Conservation (phyloP, 345 rosid species). For the Pseudoturritis turrita region DNA sequence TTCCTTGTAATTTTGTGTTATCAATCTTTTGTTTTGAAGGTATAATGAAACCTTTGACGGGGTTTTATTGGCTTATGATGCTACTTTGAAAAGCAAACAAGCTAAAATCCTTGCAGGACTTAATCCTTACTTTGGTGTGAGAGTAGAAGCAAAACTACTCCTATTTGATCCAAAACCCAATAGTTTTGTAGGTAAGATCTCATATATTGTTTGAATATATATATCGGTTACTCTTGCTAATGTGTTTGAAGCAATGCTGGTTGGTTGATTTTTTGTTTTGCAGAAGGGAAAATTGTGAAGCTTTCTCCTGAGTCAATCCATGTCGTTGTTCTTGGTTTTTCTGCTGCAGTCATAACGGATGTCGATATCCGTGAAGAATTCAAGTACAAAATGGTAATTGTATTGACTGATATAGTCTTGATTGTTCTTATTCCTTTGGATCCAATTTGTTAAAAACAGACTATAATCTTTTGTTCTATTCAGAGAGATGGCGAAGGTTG, state of each 20-base stretch:
- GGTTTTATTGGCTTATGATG: constrained; percentile 67
- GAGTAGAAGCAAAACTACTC: constrained; percentile 49
- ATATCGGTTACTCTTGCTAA: not conserved
- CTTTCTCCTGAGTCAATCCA: constrained; percentile 67
- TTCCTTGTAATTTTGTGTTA: not conserved
- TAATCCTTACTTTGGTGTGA: constrained; percentile 62
- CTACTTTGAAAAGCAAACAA: constrained; percentile 37
- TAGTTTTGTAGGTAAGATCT: constrained; percentile 56
- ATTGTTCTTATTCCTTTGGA: not conserved
- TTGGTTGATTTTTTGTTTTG: not conserved
- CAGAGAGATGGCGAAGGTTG: constrained; percentile 55
- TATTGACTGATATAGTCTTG: constrained; percentile 5
- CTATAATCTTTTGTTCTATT: not conserved
- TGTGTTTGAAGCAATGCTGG: not conserved
- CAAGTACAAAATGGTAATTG: constrained; percentile 41
- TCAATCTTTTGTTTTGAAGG: constrained; percentile 33
- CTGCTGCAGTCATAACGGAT: constrained; percentile 62
- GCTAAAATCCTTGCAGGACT: constrained; percentile 64
- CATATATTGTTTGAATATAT: not conserved
- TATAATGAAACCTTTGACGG: constrained; percentile 65
- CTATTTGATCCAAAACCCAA: constrained; percentile 74
- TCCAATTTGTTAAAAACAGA: not conserved
- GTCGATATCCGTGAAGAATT: constrained; percentile 72
- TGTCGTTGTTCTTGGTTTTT: constrained; percentile 72
- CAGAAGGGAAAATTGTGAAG: constrained; percentile 80